Base-by-base conservation (phyloP, 2,329 filamentous ascomycete genomes). In the Stachybotrys chartarum region DNA sequence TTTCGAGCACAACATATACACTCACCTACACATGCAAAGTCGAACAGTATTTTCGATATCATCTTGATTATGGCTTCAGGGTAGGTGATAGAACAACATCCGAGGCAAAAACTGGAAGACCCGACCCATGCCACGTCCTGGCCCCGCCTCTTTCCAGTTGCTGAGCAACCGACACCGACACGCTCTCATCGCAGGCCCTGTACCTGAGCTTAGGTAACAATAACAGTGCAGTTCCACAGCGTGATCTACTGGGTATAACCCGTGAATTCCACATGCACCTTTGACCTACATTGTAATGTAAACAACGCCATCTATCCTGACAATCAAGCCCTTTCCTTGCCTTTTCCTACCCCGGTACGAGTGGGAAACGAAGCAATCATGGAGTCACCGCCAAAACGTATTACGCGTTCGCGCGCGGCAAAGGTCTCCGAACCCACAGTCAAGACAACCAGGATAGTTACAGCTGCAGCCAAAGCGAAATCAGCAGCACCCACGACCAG, bases 301-400 rank as follows among this genome's bases (percentile, higher is more conserved):
- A 42, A 42, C 35, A 42, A 3, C 14, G 5, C 14, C 35, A 14
- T 3, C 35, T 14, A 42, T 42, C 35, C 8, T 42, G 14, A 10
- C 35, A 42, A 42, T 14, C 35, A 42, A 10, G 14, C 14, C 5
- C 14, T 42, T 42, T 14, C 10, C 5, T 42, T 42, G 35, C 14
- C 14, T 42, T 42, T 14, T 42, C 14, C 35, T 14, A 42, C 35
- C 2, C 14, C 14, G 14, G 14, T 14, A 14, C 8, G 35, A 42
- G 8, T 2, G 8, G 14, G 35, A 5, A 10, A 42, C 14, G 10
- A 42, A 42, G 14, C 35, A 42, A 73, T 53, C 59, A 83, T 84
- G 80, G 78, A 81, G 60, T 83, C 79, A 56, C 81, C 82, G 53
- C 82, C 81, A 42, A 83, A 83, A 70, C 78, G 82, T 60, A 76